Percentiles rank a stretch among this genome's conserved stretches.
Conservation (phyloP, 1,139 yeast species). For the Saccharomyces hybrid region DNA sequence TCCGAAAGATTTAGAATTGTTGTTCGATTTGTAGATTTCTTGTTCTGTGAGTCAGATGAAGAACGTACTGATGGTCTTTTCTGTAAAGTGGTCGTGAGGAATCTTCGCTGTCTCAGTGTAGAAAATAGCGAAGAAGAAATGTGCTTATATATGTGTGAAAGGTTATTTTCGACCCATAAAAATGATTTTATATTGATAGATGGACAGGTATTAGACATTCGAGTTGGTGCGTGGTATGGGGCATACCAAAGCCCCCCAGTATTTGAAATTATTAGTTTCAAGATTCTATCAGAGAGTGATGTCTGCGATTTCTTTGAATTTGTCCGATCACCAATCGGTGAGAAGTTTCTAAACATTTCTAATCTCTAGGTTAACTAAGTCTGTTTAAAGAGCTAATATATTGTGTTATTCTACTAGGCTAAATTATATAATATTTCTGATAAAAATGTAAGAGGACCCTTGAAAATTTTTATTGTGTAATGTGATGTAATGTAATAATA, state of each 20-base stretch:
- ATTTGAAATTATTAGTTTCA: background rate
- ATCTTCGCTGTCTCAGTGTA: background rate
- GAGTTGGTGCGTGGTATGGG: background rate
- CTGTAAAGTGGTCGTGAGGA: background rate
- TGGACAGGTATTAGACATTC: background rate
- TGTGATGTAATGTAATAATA: background rate
- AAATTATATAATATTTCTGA: background rate
- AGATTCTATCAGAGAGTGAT: background rate
- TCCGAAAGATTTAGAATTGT: background rate
- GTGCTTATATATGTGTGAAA: background rate
- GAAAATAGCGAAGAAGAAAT: background rate
- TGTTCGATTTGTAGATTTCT: background rate
- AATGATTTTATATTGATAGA: background rate
- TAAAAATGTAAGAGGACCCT: background rate
- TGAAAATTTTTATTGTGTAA: background rate
- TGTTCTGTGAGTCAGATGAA: background rate
- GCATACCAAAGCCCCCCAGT: background rate
- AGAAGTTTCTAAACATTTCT: background rate
- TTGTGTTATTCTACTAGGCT: background rate
- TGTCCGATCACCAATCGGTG: background rate
- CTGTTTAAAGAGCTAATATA: too few species aligned
- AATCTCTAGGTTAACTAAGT: background rate
- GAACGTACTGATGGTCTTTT: background rate
- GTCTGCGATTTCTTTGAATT: background rate
- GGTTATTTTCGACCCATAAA: background rate